Percentiles rank a stretch among this genome's conserved stretches.
Conservation (phyloP, 148 eudicot genomes). For the Drosera capensis region DNA sequence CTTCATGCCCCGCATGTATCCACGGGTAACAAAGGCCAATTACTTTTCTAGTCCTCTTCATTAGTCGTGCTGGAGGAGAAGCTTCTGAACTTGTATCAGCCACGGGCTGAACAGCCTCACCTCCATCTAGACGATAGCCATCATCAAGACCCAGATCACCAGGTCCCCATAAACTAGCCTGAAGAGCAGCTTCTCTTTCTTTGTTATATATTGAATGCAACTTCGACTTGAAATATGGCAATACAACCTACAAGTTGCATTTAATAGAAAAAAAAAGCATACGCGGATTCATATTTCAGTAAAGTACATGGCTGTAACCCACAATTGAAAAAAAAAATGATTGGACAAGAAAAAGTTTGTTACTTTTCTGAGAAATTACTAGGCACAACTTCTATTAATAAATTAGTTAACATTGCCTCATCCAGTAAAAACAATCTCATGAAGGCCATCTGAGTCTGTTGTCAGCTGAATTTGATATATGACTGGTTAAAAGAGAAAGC, state of each 20-base stretch:
- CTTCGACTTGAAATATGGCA: conserved; percentile 90
- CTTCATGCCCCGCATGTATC: conserved; percentile 95
- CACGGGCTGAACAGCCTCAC: conserved; percentile 33
- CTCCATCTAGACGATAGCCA: conserved; percentile 34
- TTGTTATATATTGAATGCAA: conserved; percentile 69
- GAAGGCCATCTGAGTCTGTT: too few relatives aligned
- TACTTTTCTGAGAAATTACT: too few relatives aligned
- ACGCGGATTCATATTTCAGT: too few relatives aligned
- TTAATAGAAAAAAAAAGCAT: not conserved
- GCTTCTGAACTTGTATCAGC: conserved; percentile 30
- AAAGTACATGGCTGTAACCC: too few relatives aligned
- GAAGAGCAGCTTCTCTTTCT: conserved; percentile 91
- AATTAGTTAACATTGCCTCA: too few relatives aligned
- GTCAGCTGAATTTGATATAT: too few relatives aligned
- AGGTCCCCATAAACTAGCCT: conserved; percentile 87
- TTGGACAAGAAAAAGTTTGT: too few relatives aligned
- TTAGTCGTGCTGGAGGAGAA: conserved; percentile 36
- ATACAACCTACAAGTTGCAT: conserved; percentile 25
- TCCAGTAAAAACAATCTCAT: too few relatives aligned
- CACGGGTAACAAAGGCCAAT: conserved; percentile 79
- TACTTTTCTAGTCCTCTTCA: conserved; percentile 43
- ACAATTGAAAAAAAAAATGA: too few relatives aligned
- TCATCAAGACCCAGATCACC: conserved; percentile 49
- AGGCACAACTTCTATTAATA: too few relatives aligned
- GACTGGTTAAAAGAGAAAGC: too few relatives aligned